Conservation (phyloP, 805 yeast species). For the Pichia kluyveri region DNA sequence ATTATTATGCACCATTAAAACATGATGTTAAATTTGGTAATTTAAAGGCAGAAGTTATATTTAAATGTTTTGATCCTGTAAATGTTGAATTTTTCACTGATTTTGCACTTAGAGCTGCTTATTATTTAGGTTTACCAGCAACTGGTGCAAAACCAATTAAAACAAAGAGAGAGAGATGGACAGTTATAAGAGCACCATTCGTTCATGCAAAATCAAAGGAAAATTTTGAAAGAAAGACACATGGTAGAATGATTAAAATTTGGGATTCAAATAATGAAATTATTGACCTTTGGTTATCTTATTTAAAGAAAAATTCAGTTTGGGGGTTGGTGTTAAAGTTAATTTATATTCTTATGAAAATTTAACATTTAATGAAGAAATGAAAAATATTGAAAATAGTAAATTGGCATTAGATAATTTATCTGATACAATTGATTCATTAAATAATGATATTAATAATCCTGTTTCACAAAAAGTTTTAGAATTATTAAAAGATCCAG, state of each 20-base stretch:
- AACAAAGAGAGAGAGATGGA: slow-evolving; percentile 78
- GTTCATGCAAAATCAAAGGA: slow-evolving; percentile 92
- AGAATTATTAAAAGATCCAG: slow-evolving; percentile 62
- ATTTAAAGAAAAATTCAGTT: slow-evolving; percentile 64
- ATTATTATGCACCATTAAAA: slow-evolving; percentile 71
- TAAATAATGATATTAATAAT: slow-evolving; percentile 16
- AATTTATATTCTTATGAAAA: slow-evolving; percentile 49
- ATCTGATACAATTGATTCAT: slow-evolving; percentile 15
- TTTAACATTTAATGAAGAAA: slow-evolving; percentile 32
- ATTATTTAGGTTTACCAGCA: slow-evolving; percentile 80
- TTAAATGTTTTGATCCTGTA: slow-evolving; percentile 63
- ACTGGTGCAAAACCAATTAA: slow-evolving; percentile 62
- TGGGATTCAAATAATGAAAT: slow-evolving; percentile 84
- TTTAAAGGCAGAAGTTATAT: slow-evolving; percentile 65
- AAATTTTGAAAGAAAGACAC: slow-evolving; percentile 85
- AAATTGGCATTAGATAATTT: slow-evolving; percentile 15
- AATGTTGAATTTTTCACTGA: slow-evolving; percentile 71
- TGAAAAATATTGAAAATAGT: slow-evolving; percentile 26
- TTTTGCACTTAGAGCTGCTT: slow-evolving; percentile 85
- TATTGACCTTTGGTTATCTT: slow-evolving; percentile 72
- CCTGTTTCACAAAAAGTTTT: slow-evolving; percentile 59
- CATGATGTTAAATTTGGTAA: slow-evolving; percentile 62
- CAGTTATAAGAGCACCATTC: slow-evolving; percentile 88
- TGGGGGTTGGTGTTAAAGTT: slow-evolving; percentile 78
- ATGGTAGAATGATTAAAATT: slow-evolving; percentile 60